Evolutionary conservation across 352 stramenopile species (phyloP).

Genomic region (Pythium coloratum): DNA sequence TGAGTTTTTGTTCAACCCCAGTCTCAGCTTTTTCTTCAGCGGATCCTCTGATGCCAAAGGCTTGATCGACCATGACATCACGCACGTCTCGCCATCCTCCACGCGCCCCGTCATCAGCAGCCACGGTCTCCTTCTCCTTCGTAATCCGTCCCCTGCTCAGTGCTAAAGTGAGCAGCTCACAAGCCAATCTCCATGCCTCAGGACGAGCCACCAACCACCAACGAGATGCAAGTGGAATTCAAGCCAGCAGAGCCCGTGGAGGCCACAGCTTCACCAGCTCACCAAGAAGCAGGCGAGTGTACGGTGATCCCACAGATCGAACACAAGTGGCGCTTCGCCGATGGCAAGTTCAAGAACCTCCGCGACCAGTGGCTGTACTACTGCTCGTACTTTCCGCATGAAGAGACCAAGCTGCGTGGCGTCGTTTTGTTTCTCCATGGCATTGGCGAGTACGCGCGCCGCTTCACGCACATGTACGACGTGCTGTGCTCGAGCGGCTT

Average conservation of each 20-base stretch:
- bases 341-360: slow-evolving; percentile 4
- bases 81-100: background rate
- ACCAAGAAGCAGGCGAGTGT: background rate
- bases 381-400: background rate
- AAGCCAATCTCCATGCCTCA: background rate
- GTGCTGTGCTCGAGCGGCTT: slow-evolving; percentile 4
- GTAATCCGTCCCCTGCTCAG: background rate
- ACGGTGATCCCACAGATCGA: background rate
- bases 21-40: background rate
- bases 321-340: background rate
- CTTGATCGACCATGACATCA: background rate
- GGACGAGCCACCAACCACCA: background rate
- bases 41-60: background rate
- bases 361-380: slow-evolving; percentile 3
- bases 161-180: background rate
- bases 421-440: slow-evolving; percentile 40
- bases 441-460: slow-evolving; percentile 14
- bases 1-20: slow-evolving; percentile 1
- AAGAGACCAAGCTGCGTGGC: slow-evolving; percentile 13
- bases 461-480: slow-evolving; percentile 15
- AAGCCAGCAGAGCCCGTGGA: slow-evolving; percentile 1
- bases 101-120: background rate
- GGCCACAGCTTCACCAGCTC: background rate
- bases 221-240: background rate
- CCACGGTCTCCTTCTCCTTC: too few relatives aligned